phyloP scores from a whole-genome alignment of 2,329 filamentous ascomycete genomes.

The Talaromyces sp. region DNA sequence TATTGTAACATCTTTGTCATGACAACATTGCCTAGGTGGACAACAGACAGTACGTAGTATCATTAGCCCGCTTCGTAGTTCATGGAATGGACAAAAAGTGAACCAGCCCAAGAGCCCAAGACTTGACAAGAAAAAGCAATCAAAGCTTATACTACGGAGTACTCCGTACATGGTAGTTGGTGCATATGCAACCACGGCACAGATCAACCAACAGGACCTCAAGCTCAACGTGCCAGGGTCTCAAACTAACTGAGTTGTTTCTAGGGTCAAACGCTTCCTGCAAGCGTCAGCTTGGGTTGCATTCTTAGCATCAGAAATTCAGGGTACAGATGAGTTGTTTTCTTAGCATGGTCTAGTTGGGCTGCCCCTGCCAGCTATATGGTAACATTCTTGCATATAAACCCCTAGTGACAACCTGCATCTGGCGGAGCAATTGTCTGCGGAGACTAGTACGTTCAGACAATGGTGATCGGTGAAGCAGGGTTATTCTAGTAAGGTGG shows the following conservation, averaged over 20 bases:
- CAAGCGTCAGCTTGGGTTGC: neutral
- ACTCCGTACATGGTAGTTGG: neutral
- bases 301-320: neutral
- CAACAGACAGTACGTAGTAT: neutral
- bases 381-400: neutral
- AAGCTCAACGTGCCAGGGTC: neutral
- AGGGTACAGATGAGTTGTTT: neutral
- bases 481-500: neutral
- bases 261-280: neutral
- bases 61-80: neutral
- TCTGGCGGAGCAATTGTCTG: neutral
- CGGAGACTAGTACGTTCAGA: neutral
- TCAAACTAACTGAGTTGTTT: neutral
- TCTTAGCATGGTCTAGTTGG: too few relatives aligned
- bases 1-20: neutral
- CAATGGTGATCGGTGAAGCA: neutral
- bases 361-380: too few relatives aligned
- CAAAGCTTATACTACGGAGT: neutral
- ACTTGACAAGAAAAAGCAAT: neutral
- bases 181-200: neutral
- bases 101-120: neutral
- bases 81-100: neutral
- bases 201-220: neutral
- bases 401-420: neutral
- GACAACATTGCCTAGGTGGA: neutral